Evolutionary conservation across 108 stramenopile species (phyloP), one percentile per base, ranked within the genome.

Genomic region (Bacterosira constricta): DNA sequence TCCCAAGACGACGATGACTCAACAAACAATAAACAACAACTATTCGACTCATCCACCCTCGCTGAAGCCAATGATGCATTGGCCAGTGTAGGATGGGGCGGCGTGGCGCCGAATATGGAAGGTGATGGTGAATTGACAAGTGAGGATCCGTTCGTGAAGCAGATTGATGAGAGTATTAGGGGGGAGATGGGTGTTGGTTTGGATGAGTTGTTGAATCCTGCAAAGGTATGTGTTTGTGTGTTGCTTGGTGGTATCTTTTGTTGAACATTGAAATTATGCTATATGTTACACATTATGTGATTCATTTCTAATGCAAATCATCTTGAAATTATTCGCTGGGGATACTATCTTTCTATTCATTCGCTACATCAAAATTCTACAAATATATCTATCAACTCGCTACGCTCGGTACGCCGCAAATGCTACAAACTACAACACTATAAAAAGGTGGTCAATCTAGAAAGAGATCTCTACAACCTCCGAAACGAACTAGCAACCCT

Each of bases 401-500:
- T n/a, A n/a, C n/a, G n/a, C n/a, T n/a, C n/a, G n/a, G n/a, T n/a
- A n/a, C n/a, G n/a, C n/a, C n/a, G n/a, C n/a, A n/a, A n/a, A n/a
- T n/a, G n/a, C n/a, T n/a, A n/a, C n/a, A n/a, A n/a, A n/a, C n/a
- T n/a, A n/a, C n/a, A n/a, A n/a, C n/a, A n/a, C n/a, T n/a, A n/a
- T n/a, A n/a, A n/a, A n/a, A n/a, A 80, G 78, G 88, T 91, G 9
- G 92, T 97, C 71, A 97, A 97, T 67, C 73, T 95, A 30, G 96
- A 97, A 77, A 78, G 93, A 29, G 92, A 95, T 64, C 79, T 97
- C 54, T 87, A 87, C 73, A 84, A 88, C 34, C 80, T 95, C 21
- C 78, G 91, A 8, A 49, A 37, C 25, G 87, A 92, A 63, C 71
- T 94, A 61, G 92, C 90, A 18, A 39, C 51, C 36, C 49, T 83